Percentiles rank a stretch among this genome's conserved stretches.
Conservation (phyloP, 768 basidiomycete genomes). For the Paxillus rubicundulus region DNA sequence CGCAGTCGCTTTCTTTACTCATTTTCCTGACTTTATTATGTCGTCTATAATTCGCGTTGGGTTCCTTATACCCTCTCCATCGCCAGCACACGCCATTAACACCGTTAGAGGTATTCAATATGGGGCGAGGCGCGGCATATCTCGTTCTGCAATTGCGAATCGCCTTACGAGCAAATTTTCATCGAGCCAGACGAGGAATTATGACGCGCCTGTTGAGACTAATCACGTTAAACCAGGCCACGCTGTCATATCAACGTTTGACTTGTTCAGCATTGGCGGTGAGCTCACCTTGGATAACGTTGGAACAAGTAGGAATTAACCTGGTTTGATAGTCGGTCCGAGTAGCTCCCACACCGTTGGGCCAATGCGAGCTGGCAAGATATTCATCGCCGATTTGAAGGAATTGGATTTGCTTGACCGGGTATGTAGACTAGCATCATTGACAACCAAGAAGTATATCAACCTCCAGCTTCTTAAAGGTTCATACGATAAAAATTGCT, state of each 20-base stretch:
- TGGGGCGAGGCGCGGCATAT: conserved; percentile 12
- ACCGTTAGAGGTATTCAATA: neutral
- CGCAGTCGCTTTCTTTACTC: neutral
- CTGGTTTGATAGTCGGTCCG: conserved; percentile 51
- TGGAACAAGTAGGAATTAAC: neutral
- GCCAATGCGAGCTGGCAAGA: conserved; percentile 90
- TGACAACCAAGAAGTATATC: neutral
- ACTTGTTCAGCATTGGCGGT: conserved; percentile 91
- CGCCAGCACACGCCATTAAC: neutral
- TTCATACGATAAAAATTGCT: conserved; percentile 79
- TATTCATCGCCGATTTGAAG: conserved; percentile 75
- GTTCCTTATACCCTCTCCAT: conserved; percentile 3
- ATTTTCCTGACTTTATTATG: conserved; percentile 1
- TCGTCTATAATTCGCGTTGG: conserved; percentile 2
- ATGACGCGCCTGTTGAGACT: conserved; percentile 5
- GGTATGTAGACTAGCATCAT: conserved; percentile 34
- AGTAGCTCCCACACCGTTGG: conserved; percentile 68
- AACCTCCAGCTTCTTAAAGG: conserved; percentile 39
- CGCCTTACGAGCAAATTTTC: conserved; percentile 8
- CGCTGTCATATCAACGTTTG: conserved; percentile 92
- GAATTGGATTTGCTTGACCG: conserved; percentile 69
- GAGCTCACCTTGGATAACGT: conserved; percentile 20
- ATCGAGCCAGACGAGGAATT: neutral
- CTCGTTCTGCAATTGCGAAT: conserved; percentile 5
- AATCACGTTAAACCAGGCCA: conserved; percentile 53